Percentiles rank a stretch among this genome's conserved stretches.
These are phyloP conservation scores for Scheffersomyces illinoinensis DNA, from an alignment of 1,139 yeast species.

Conservation along the genomic window DNA sequence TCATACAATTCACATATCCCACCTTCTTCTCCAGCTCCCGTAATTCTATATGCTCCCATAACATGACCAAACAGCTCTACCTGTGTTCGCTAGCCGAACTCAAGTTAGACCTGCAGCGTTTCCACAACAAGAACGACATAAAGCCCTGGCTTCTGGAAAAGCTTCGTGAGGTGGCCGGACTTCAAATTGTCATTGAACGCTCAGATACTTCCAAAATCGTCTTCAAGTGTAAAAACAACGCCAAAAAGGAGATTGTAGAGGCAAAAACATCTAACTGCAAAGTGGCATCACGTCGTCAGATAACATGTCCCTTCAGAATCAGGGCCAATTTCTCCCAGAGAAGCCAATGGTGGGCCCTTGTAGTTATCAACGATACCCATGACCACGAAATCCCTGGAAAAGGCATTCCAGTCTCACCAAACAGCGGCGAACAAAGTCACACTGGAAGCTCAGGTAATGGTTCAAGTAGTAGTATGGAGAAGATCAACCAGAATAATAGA, in stretches of 20 bases:
- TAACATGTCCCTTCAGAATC: conserved; percentile 66
- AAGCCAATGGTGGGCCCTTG: conserved; percentile 59
- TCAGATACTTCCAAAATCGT: conserved; percentile 69
- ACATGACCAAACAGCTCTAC: background rate
- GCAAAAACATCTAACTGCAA: conserved; percentile 4
- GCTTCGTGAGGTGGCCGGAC: conserved; percentile 48
- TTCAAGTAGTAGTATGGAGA: background rate
- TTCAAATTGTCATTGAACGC: conserved; percentile 66
- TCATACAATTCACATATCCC: background rate
- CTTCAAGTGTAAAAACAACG: conserved; percentile 56
- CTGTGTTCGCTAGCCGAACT: conserved; percentile 9
- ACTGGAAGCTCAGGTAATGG: background rate
- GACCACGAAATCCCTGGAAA: conserved; percentile 26
- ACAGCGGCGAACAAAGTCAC: background rate
- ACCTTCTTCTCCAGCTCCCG: background rate
- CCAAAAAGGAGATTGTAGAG: conserved; percentile 11
- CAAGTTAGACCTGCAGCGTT: conserved; percentile 12
- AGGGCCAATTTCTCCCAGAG: conserved; percentile 65
- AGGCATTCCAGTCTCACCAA: conserved; percentile 3
- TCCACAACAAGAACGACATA: conserved; percentile 35
- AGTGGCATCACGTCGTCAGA: conserved; percentile 19
- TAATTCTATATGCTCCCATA: background rate
- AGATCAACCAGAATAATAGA: background rate
- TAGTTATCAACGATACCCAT: conserved; percentile 58
- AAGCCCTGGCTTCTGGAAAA: conserved; percentile 68